Evolutionary conservation across 805 yeast genomes (phyloP), one percentile per base, ranked within the genome.

Genomic region (Pichia sporocuriosa): DNA sequence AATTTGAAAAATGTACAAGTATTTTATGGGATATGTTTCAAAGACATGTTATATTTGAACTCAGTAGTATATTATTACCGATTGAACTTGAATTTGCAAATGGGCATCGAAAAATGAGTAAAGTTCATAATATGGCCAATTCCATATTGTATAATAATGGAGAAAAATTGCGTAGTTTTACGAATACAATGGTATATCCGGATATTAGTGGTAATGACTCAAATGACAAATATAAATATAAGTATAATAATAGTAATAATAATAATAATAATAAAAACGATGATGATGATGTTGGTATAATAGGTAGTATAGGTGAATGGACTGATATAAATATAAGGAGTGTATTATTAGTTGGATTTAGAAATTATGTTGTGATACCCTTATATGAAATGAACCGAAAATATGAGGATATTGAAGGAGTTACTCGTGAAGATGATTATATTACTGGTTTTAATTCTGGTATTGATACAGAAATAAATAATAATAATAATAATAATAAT

Each of bases 341-440:
- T 34, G 42, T 73, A 11, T 46, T 76, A 2, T 54, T 75, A 17
- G 52, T 60, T n/a, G 58, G 72, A 13, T 75, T 75, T 52, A 59
- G 83, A 43, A 80, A 77, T 49, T 59, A 69, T 22, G 66, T 77
- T 12, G 72, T 77, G 2, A 56, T 77, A 4, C 81, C 81, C 0
- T 64, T 72, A 29, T 72, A 72, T 46, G 78, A 73, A 45, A 58
- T 65, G 40, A 63, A 61, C 35, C 51, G 66, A 23, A 55, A 58
- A 21, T 36, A 43, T 11, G 64, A 53, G 23, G 48, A 47, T 32
- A 44, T 44, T 17, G 43, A 42, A 27, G 43, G 43, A 9, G 26
- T 33, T n/a, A n/a, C n/a, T n/a, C n/a, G n/a, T n/a, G n/a, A n/a
- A n/a, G n/a, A n/a, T n/a, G n/a, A n/a, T n/a, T n/a, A n/a, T n/a